phyloP scores from a whole-genome alignment of 768 basidiomycete genomes.

The Leucosporidium scottii region DNA sequence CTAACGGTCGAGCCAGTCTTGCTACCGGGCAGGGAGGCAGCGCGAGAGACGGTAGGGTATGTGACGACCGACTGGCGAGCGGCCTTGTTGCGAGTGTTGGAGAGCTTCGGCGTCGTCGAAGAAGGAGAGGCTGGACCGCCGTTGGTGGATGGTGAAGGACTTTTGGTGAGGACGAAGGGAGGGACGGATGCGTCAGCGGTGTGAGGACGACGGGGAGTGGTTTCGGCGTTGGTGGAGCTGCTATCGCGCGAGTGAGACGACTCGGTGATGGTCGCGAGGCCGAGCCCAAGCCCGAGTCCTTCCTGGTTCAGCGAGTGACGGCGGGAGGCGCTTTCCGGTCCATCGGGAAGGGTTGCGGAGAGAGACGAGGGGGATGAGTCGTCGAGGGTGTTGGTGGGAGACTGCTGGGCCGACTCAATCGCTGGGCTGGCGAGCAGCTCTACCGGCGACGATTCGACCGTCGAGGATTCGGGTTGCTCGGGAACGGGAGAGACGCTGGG shows the following conservation, averaged over 20 bases:
- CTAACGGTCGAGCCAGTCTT: not conserved
- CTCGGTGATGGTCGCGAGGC: conserved; percentile 11
- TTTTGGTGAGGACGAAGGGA: not conserved
- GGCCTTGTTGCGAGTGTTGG: not conserved
- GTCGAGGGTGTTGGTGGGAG: no score
- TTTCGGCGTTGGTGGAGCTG: not conserved
- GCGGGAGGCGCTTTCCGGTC: no score
- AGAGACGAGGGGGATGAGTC: no score
- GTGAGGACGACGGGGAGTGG: not conserved
- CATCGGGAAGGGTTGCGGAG: no score
- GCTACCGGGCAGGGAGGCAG: not conserved
- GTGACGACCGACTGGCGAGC: conserved; percentile 8
- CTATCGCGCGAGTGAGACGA: conserved; percentile 6
- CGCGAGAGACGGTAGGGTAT: not conserved
- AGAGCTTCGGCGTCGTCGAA: not conserved
- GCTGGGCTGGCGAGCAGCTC: no score
- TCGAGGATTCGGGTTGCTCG: no score
- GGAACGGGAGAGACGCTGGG: no score
- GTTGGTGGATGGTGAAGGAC: not conserved
- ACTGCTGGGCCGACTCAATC: no score
- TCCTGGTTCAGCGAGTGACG: no score
- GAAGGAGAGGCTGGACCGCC: not conserved
- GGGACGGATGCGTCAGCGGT: not conserved
- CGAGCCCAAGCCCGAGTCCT: not conserved
- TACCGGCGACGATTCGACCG: no score